Evolutionary conservation across 805 yeast genomes (phyloP).

Genomic region (Metschnikowia dekortorum): DNA sequence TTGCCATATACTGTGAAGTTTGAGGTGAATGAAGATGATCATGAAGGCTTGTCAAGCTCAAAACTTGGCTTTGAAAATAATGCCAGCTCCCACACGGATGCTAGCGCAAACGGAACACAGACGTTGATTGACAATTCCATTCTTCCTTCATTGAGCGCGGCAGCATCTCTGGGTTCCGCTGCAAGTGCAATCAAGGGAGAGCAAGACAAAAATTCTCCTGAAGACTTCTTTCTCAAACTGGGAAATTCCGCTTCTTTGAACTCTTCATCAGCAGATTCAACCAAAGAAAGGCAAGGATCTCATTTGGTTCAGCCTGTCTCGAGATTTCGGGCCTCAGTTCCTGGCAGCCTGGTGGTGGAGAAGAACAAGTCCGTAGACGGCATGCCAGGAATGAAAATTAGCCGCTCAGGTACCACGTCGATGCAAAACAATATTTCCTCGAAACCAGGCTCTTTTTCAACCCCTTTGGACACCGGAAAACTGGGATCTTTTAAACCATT

Average conservation of each 20-base stretch:
- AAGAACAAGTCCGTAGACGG: constrained; percentile 32
- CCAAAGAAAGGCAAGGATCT: constrained; percentile 24
- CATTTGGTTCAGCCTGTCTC: constrained; percentile 46
- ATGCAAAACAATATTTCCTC: constrained; percentile 15
- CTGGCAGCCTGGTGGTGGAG: constrained; percentile 34
- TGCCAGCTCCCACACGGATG: background rate
- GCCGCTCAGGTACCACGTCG: constrained; percentile 21
- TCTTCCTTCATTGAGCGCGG: constrained; percentile 35
- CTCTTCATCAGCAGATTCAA: constrained; percentile 19
- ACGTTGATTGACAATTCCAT: constrained; percentile 22
- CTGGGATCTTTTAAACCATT: constrained; percentile 8
- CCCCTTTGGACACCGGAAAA: constrained; percentile 1
- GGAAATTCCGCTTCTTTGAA: constrained; percentile 20
- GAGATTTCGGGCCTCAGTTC: constrained; percentile 25
- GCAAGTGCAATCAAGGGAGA: constrained; percentile 19
- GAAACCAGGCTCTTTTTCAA: constrained; percentile 7
- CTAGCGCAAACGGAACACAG: background rate
- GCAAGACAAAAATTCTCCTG: constrained; percentile 36
- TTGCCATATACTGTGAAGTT: constrained; percentile 75
- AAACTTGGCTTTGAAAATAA: background rate
- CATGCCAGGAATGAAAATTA: constrained; percentile 33
- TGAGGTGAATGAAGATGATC: constrained; percentile 31
- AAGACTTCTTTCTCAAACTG: constrained; percentile 46
- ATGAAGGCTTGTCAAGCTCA: constrained; percentile 1
- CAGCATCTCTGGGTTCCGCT: constrained; percentile 18